A percentile compares a stretch with the other conserved stretches of the same genome.
Evolutionary conservation across 495 filamentous ascomycete genomes (phyloP).

Genomic region (Chaetomium fimeti): DNA sequence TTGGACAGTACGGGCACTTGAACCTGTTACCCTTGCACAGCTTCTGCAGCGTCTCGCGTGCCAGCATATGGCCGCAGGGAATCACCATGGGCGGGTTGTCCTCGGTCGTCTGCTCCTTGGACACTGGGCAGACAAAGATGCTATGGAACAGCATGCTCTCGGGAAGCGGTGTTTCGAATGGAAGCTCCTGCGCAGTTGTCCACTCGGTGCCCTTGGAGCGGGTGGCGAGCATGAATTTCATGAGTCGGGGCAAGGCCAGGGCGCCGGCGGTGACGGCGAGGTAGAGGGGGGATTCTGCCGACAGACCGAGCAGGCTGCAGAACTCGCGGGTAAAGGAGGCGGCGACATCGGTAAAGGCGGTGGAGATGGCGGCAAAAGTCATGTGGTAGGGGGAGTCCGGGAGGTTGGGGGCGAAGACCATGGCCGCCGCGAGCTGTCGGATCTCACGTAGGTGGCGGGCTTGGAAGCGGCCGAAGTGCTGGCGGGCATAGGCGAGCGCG

Average conservation of each 20-base stretch:
- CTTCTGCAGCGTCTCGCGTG: constrained; percentile 72
- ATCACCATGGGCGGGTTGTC: constrained; percentile 96
- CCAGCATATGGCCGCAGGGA: constrained; percentile 93
- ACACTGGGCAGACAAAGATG: constrained; percentile 97
- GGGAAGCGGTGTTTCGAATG: constrained; percentile 89
- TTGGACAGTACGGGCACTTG: constrained; percentile 97
- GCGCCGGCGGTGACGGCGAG: constrained; percentile 87
- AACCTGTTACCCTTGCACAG: constrained; percentile 75
- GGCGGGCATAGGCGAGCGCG: constrained; percentile 71
- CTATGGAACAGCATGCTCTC: constrained; percentile 85
- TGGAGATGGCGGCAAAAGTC: constrained; percentile 65
- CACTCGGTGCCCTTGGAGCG: constrained; percentile 87
- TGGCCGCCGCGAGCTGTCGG: constrained; percentile 69
- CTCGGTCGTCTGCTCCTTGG: constrained; percentile 93
- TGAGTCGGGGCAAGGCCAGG: constrained; percentile 79
- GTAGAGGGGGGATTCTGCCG: constrained; percentile 85
- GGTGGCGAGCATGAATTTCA: constrained; percentile 81
- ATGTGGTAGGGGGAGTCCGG: constrained; percentile 67
- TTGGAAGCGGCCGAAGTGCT: constrained; percentile 57
- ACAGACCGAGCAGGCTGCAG: constrained; percentile 84
- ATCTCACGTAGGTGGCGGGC: constrained; percentile 71
- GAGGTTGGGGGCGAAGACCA: constrained; percentile 73
- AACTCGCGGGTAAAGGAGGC: constrained; percentile 89
- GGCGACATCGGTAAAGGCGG: constrained; percentile 76
- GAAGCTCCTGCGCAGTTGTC: constrained; percentile 86